Evolutionary conservation across 2,329 filamentous ascomycete genomes (phyloP).

Genomic region (Alternaria brassicicola): DNA sequence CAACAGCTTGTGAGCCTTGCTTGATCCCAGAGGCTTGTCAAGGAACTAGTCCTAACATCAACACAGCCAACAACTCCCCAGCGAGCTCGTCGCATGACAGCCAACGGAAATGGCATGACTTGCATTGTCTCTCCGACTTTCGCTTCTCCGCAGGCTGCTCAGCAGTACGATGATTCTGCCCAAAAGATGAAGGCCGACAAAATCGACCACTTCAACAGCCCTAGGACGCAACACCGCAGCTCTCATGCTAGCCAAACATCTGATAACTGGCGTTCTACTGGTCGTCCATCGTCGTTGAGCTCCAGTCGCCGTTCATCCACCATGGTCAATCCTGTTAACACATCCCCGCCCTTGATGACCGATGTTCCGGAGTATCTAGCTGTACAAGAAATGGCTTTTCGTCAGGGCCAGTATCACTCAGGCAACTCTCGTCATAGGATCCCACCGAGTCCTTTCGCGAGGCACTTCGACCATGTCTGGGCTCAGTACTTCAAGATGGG

Average conservation of each 20-base stretch:
- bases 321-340: slow-evolving; percentile 2
- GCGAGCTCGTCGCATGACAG: slow-evolving; percentile 1
- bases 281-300: slow-evolving; percentile 8
- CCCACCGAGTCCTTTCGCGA: slow-evolving; percentile 27
- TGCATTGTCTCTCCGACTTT: not conserved
- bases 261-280: slow-evolving; percentile 2
- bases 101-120: not conserved
- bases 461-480: slow-evolving; percentile 27
- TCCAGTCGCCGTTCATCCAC: slow-evolving; percentile 1
- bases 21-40: not conserved
- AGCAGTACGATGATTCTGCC: slow-evolving; percentile 7
- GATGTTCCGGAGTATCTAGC: slow-evolving; percentile 26
- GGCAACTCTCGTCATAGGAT: slow-evolving; percentile 7
- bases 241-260: slow-evolving; percentile 8
- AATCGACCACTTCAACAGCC: not conserved
- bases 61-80: slow-evolving; percentile 7
- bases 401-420: slow-evolving; percentile 28
- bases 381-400: slow-evolving; percentile 35
- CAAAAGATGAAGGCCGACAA: slow-evolving; percentile 3
- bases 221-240: slow-evolving; percentile 1
- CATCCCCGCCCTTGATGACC: slow-evolving; percentile 10
- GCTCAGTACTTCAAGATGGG: slow-evolving; percentile 26
- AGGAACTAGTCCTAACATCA: not conserved
- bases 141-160: slow-evolving; percentile 3
- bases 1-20: slow-evolving; percentile 18